phyloP scores from a whole-genome alignment of 345 rosid species.

The Hirschfeldia incana region DNA sequence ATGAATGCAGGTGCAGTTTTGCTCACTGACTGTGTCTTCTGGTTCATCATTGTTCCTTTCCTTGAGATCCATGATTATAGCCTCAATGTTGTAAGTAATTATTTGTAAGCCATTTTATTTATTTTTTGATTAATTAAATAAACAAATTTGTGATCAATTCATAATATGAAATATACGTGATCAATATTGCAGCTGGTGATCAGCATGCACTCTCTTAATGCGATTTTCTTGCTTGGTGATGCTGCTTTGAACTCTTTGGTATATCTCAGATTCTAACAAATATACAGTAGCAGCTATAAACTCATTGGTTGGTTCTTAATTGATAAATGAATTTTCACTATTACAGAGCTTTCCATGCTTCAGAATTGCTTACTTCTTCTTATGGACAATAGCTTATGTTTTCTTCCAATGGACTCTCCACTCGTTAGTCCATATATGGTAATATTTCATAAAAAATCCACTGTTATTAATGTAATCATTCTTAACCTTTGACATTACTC shows the following conservation, averaged over 20 bases:
- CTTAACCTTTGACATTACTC: slow-evolving; percentile 1
- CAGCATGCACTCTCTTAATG: slow-evolving; percentile 83
- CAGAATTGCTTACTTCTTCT: slow-evolving; percentile 87
- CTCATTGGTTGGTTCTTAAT: not conserved
- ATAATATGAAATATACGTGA: not conserved
- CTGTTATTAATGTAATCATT: not conserved
- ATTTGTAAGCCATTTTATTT: not conserved
- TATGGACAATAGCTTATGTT: slow-evolving; percentile 77
- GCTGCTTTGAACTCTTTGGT: slow-evolving; percentile 82
- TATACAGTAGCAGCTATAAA: not conserved
- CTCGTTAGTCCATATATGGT: slow-evolving; percentile 68
- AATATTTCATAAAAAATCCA: slow-evolving; percentile 15
- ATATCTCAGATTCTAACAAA: slow-evolving; percentile 21
- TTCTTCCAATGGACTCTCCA: slow-evolving; percentile 86
- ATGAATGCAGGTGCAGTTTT: slow-evolving; percentile 99
- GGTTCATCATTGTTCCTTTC: slow-evolving; percentile 91
- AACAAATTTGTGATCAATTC: not conserved
- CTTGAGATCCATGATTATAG: slow-evolving; percentile 71
- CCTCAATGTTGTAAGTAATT: slow-evolving; percentile 65
- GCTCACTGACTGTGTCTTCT: slow-evolving; percentile 90
- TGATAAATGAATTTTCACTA: slow-evolving; percentile 1
- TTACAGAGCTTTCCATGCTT: slow-evolving; percentile 83
- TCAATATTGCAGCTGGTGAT: slow-evolving; percentile 59
- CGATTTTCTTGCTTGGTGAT: slow-evolving; percentile 75
- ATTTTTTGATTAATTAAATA: not conserved